A percentile compares a stretch with the other conserved stretches of the same genome.
These are phyloP conservation scores for Ceratobasidium sp. DNA, from an alignment of 1,284 basidiomycete species.

Conservation along the genomic window DNA sequence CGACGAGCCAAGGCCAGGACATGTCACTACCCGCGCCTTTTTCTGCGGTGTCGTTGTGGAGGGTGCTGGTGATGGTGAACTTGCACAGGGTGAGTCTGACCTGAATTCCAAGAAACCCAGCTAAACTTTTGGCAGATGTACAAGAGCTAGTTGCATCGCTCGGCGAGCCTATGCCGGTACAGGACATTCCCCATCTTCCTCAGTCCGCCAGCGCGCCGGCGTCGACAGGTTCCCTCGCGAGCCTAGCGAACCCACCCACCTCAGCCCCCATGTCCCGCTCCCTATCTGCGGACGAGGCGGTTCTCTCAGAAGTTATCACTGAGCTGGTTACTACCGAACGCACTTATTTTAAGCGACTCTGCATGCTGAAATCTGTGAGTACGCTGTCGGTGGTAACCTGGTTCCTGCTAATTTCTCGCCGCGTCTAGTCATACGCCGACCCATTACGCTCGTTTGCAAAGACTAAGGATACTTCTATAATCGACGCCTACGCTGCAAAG, in stretches of 20 bases:
- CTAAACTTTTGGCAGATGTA: constrained; percentile 66
- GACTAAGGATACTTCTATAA: constrained; percentile 86
- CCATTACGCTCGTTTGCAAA: constrained; percentile 88
- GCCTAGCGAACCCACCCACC: constrained; percentile 18
- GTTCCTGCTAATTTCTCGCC: constrained; percentile 23
- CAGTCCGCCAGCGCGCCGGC: constrained; percentile 25
- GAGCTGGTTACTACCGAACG: constrained; percentile 83
- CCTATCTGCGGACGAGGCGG: constrained; percentile 63
- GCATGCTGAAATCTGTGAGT: constrained; percentile 70
- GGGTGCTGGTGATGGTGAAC: constrained; percentile 74
- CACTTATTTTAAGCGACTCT: constrained; percentile 80
- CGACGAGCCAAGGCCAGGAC: constrained; percentile 27
- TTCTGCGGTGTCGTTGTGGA: constrained; percentile 87
- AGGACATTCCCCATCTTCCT: constrained; percentile 33
- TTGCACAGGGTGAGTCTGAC: constrained; percentile 73
- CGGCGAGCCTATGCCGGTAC: constrained; percentile 62
- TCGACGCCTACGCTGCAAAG: constrained; percentile 92
- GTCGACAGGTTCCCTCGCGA: constrained; percentile 7
- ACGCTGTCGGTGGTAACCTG: not conserved
- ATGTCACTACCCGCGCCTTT: constrained; percentile 75
- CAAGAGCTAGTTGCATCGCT: constrained; percentile 82
- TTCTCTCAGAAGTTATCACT: constrained; percentile 76
- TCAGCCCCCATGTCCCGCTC: constrained; percentile 36
- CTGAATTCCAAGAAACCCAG: not conserved
- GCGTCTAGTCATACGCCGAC: constrained; percentile 82